These are phyloP conservation scores for Pseudogymnoascus sp. DNA, from an alignment of 2,329 filamentous ascomycete genomes.

Conservation along the genomic window DNA sequence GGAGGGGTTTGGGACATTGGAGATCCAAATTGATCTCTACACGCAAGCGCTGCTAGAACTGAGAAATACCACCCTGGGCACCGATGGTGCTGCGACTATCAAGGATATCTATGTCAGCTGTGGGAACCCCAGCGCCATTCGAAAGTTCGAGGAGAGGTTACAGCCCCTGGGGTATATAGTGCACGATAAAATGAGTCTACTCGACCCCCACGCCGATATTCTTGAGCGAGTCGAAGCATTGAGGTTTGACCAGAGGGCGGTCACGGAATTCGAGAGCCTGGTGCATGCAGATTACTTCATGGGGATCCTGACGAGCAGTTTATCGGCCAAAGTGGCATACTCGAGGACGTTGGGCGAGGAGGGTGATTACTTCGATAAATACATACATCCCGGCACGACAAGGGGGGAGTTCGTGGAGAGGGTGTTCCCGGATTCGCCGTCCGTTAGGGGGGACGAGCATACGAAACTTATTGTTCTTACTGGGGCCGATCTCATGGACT, in stretches of 20 bases:
- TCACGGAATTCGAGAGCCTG: slow-evolving; percentile 21
- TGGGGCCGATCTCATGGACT: slow-evolving; percentile 20
- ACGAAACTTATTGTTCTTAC: slow-evolving; percentile 22
- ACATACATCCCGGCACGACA: slow-evolving; percentile 19
- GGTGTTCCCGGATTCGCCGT: slow-evolving; percentile 10
- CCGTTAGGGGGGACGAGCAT: slow-evolving; percentile 18
- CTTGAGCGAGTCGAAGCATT: slow-evolving; percentile 14
- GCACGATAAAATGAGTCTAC: slow-evolving; percentile 18
- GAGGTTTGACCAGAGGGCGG: slow-evolving; percentile 19
- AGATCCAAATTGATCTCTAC: slow-evolving; percentile 19
- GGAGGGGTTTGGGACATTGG: slow-evolving; percentile 12
- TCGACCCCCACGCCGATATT: slow-evolving; percentile 11
- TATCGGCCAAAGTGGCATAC: slow-evolving; percentile 21
- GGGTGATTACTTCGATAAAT: slow-evolving; percentile 17
- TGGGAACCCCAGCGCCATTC: slow-evolving; percentile 17
- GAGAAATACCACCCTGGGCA: neutral
- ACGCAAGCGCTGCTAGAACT: slow-evolving; percentile 15
- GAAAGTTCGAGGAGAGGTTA: slow-evolving; percentile 15
- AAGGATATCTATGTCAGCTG: slow-evolving; percentile 21
- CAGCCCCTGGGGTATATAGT: slow-evolving; percentile 16
- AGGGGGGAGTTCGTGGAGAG: slow-evolving; percentile 7
- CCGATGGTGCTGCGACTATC: slow-evolving; percentile 4
- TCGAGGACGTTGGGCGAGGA: slow-evolving; percentile 16
- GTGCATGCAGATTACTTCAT: slow-evolving; percentile 18
- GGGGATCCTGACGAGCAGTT: slow-evolving; percentile 19